Conservation (phyloP, 176 grass and related monocot genomes). For the Eleusine coracana region DNA sequence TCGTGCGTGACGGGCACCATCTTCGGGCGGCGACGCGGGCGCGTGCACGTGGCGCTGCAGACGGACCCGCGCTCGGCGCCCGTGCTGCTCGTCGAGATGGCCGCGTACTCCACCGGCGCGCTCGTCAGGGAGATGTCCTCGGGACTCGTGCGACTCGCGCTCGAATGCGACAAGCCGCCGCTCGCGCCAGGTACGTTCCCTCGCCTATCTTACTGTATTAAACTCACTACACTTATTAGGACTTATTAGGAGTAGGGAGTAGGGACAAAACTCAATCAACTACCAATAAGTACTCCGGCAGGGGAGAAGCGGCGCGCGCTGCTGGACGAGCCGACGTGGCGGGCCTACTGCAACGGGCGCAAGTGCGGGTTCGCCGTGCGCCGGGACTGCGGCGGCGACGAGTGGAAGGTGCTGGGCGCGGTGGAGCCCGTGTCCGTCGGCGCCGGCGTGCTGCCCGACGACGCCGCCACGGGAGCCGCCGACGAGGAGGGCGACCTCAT, state of each 20-base stretch:
- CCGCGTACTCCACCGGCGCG: conserved; percentile 68
- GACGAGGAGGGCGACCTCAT: conserved; percentile 69
- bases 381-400: conserved; percentile 72
- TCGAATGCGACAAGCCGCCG: conserved; percentile 67
- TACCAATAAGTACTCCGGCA: neutral
- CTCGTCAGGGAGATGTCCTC: conserved; percentile 98
- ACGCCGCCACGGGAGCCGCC: neutral
- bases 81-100: conserved; percentile 80
- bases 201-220: no score
- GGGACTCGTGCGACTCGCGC: conserved; percentile 84
- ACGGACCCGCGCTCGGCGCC: conserved; percentile 69
- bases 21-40: conserved; percentile 76
- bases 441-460: conserved; percentile 79
- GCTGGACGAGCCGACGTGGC: conserved; percentile 79
- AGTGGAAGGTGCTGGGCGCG: conserved; percentile 66
- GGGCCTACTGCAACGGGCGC: conserved; percentile 83
- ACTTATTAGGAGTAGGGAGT: no score
- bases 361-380: conserved; percentile 89
- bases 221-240: no score
- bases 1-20: conserved; percentile 87
- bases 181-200: conserved; percentile 39
- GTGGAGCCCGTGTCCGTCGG: conserved; percentile 79
- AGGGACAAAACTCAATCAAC: no score
- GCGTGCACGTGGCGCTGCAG: conserved; percentile 85
- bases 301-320: conserved; percentile 52